phyloP scores from a whole-genome alignment of 1,284 basidiomycete genomes.

The Rhodotorula sp. region DNA sequence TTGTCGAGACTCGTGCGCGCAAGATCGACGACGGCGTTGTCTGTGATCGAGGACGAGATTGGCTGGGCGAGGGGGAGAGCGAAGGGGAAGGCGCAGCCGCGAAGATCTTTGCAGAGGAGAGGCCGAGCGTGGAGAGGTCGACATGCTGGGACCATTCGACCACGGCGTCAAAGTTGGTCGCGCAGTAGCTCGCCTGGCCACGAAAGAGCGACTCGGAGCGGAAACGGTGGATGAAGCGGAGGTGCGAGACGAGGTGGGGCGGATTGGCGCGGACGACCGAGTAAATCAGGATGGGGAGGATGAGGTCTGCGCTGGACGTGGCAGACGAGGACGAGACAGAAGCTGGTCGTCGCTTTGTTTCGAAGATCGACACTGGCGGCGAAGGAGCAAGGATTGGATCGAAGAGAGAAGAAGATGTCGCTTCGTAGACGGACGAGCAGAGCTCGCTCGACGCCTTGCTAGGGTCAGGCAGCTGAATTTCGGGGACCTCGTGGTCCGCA shows the following conservation, averaged over 20 bases:
- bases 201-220: slow-evolving; percentile 64
- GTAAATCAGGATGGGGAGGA: slow-evolving; percentile 85
- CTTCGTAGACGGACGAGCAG: slow-evolving; percentile 23
- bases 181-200: slow-evolving; percentile 84
- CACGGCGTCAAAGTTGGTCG: slow-evolving; percentile 89
- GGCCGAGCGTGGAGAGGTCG: slow-evolving; percentile 74
- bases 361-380: slow-evolving; percentile 17
- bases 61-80: not conserved
- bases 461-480: slow-evolving; percentile 19
- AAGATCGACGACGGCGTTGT: slow-evolving; percentile 16
- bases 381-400: slow-evolving; percentile 6
- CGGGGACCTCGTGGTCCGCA: slow-evolving; percentile 16
- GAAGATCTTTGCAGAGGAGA: slow-evolving; percentile 63
- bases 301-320: slow-evolving; percentile 60
- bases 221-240: slow-evolving; percentile 83
- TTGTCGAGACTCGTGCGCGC: slow-evolving; percentile 23
- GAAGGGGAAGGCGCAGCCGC: slow-evolving; percentile 33
- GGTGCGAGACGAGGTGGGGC: slow-evolving; percentile 73
- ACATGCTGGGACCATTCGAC: slow-evolving; percentile 92
- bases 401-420: slow-evolving; percentile 26
- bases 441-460: slow-evolving; percentile 3
- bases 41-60: slow-evolving; percentile 6
- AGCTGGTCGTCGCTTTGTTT: slow-evolving; percentile 10
- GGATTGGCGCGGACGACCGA: slow-evolving; percentile 88
- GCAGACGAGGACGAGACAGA: slow-evolving; percentile 4